A percentile compares a stretch with the other conserved stretches of the same genome.
Evolutionary conservation across 139 green algal species (phyloP).

Genomic region (Volvox reticuliferus): DNA sequence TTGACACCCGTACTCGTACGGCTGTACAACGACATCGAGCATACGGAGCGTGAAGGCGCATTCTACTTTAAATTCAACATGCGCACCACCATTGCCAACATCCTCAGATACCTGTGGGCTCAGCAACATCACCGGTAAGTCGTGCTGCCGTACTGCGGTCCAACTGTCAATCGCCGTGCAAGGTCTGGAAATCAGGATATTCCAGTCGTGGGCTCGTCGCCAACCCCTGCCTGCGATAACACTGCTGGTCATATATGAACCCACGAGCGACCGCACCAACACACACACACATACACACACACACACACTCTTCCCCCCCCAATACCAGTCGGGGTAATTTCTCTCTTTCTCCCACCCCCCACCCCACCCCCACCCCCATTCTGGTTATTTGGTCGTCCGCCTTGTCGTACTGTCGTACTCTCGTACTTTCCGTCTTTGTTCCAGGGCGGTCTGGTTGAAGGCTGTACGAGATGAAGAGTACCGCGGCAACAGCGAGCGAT

Average conservation of each 20-base stretch:
- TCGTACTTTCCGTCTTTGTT: background rate
- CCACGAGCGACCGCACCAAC: no score
- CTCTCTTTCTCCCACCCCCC: background rate
- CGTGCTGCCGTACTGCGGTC: no score
- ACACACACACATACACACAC: no score
- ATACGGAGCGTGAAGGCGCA: constrained; percentile 75
- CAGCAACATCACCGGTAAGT: constrained; percentile 71
- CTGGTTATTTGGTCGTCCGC: background rate
- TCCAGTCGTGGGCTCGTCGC: no score
- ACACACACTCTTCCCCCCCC: no score
- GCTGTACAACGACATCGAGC: constrained; percentile 89
- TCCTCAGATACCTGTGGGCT: constrained; percentile 92
- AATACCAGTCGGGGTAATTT: no score
- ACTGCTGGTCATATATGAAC: no score
- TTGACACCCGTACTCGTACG: constrained; percentile 87
- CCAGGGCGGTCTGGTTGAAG: constrained; percentile 58
- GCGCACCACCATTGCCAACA: constrained; percentile 83
- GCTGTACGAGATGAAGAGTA: constrained; percentile 55
- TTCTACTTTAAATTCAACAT: constrained; percentile 98
- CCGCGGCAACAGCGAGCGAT: constrained; percentile 63
- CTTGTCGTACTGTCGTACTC: background rate
- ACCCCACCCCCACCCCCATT: background rate
- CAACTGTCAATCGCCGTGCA: no score
- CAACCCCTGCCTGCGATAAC: no score
- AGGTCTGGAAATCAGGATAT: no score